A percentile compares a stretch with the other conserved stretches of the same genome.
phyloP scores from a whole-genome alignment of 768 basidiomycete genomes.

The Suillus discolor region DNA sequence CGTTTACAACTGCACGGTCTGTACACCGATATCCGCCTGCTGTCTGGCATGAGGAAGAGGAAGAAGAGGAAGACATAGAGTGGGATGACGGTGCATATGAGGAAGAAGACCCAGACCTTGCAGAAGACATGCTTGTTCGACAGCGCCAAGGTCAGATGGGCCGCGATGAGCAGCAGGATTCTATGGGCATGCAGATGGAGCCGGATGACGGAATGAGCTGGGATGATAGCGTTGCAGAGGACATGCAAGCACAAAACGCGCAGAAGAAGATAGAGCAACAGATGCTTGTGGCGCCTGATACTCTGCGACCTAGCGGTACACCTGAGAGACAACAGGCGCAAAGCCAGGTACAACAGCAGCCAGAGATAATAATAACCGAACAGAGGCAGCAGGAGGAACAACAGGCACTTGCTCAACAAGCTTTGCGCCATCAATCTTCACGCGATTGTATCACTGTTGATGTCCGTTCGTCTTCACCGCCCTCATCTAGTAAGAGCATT shows the following conservation, averaged over 20 bases:
- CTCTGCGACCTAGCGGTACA: constrained; percentile 37
- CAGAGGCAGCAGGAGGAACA: constrained; percentile 40
- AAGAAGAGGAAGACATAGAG: constrained; percentile 53
- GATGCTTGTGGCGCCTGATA: constrained; percentile 32
- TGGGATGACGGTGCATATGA: constrained; percentile 71
- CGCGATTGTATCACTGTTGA: constrained; percentile 48
- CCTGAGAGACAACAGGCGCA: constrained; percentile 34
- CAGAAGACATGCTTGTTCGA: constrained; percentile 50
- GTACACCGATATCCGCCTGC: constrained; percentile 81
- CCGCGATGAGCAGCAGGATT: constrained; percentile 30
- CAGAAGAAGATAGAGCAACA: constrained; percentile 28
- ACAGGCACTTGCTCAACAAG: constrained; percentile 26
- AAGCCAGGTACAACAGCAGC: constrained; percentile 28
- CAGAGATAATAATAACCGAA: constrained; percentile 30
- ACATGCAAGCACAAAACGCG: constrained; percentile 41
- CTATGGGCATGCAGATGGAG: constrained; percentile 51
- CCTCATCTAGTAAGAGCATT: constrained; percentile 36
- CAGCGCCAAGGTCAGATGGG: constrained; percentile 40
- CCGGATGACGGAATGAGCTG: constrained; percentile 87
- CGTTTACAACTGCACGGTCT: constrained; percentile 69
- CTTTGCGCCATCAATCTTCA: constrained; percentile 46
- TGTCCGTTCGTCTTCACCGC: constrained; percentile 30
- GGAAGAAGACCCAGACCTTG: constrained; percentile 68
- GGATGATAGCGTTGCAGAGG: constrained; percentile 71
- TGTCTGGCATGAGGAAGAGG: constrained; percentile 81